Evolutionary conservation across 805 yeast genomes (phyloP), one percentile per base, ranked within the genome.

Genomic region (Candida ovalis): DNA sequence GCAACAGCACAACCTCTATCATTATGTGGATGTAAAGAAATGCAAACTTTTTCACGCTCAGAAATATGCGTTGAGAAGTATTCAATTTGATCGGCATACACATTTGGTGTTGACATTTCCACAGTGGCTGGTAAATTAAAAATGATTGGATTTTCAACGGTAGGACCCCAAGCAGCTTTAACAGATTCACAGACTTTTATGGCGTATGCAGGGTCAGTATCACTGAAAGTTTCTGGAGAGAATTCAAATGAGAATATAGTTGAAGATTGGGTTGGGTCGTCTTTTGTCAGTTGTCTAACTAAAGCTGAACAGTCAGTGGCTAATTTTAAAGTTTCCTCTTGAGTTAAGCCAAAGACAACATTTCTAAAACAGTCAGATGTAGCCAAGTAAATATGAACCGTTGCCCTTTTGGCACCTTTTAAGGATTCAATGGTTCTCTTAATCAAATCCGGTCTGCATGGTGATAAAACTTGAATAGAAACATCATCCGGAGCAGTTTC

Each of bases 1-100:
- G 92, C 94, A n/a, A 86, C 91, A 13, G 87, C 91, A 64, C 92
- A 86, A 21, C 95, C 95, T 60, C 95, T 77, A 68, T 86, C 94
- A 57, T 86, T 86, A 68, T 86, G 95, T 28, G 89, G 87, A 65
- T 86, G 95, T 47, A 87, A 76, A 13, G 94, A 86, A 44, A 86
- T 78, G 58, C 88, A 81, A 22, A 87, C 78, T 55, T 75, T 82
- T 48, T 84, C 87, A 55, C 95, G 79, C 53, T 86, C 78, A 42
- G 78, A 58, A 47, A 86, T 78, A 51, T 79, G 69, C 15, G 77
- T 78, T 42, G 80, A 63, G 58, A 86, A 86, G 64, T 77, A 85
- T 72, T 86, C 95, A 50, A 86, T 81, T 73, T 86, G 94, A 64
- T 86, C 95, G 38, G 95, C 95, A 61, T 83, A 86, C 21, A 86